These are phyloP conservation scores for Sutorius eximius DNA, from an alignment of 1,284 basidiomycete genomes.

Conservation along the genomic window DNA sequence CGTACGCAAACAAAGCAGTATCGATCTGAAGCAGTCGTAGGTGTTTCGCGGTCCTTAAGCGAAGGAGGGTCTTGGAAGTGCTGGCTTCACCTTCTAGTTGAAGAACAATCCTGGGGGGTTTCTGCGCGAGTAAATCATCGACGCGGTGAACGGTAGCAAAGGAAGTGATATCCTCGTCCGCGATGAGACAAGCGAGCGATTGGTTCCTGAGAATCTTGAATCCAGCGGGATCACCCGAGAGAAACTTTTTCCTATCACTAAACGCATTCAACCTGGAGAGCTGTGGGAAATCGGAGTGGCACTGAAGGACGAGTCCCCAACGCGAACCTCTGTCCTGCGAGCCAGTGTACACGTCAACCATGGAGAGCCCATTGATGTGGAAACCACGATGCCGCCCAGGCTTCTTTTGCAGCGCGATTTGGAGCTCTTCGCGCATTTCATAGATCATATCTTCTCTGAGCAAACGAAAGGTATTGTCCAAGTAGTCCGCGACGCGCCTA, in stretches of 20 bases:
- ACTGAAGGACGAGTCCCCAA: constrained; percentile 52
- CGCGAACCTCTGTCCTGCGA: constrained; percentile 37
- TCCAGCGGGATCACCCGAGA: constrained; percentile 41
- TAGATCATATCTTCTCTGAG: constrained; percentile 66
- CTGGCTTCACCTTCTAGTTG: constrained; percentile 49
- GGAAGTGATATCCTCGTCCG: constrained; percentile 47
- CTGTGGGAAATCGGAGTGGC: constrained; percentile 42
- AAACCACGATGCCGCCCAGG: constrained; percentile 47
- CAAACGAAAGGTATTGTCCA: constrained; percentile 66
- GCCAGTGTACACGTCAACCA: constrained; percentile 42
- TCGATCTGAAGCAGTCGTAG: constrained; percentile 58
- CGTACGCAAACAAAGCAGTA: constrained; percentile 60
- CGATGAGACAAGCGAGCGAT: constrained; percentile 52
- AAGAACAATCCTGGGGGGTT: constrained; percentile 51
- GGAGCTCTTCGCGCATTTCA: constrained; percentile 62
- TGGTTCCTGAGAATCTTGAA: constrained; percentile 49
- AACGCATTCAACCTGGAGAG: constrained; percentile 34
- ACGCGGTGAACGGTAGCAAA: constrained; percentile 57
- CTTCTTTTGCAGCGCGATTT: constrained; percentile 46
- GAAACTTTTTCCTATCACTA: constrained; percentile 38
- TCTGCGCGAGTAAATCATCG: constrained; percentile 47
- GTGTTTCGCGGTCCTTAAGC: constrained; percentile 38
- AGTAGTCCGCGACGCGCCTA: constrained; percentile 44
- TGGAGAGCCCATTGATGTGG: constrained; percentile 40
- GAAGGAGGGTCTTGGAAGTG: constrained; percentile 40